Conservation (phyloP, 345 rosid genomes). For the Salix koriyanagi region DNA sequence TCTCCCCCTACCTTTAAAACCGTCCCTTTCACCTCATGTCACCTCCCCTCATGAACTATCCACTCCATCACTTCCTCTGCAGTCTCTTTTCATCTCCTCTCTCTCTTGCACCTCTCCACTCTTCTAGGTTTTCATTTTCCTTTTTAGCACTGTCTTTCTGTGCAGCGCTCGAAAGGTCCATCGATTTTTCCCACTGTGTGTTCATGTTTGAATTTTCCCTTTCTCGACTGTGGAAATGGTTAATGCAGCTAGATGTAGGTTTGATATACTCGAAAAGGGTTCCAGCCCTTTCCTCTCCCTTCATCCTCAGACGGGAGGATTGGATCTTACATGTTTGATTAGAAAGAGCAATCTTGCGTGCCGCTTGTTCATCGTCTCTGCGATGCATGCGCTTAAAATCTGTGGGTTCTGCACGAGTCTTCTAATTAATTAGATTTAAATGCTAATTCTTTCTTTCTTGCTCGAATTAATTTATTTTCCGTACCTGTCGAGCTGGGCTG, state of each 20-base stretch:
- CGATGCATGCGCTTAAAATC: too few species aligned
- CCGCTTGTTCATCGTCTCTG: too few species aligned
- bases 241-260: background rate
- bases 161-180: background rate
- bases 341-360: too few species aligned
- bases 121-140: background rate
- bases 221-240: background rate
- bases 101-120: background rate
- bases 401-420: too few species aligned
- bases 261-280: background rate
- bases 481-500: too few species aligned
- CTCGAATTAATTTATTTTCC: too few species aligned
- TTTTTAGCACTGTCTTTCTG: background rate
- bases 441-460: too few species aligned
- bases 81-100: background rate
- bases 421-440: too few species aligned
- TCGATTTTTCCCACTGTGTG: background rate
- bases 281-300: too few species aligned
- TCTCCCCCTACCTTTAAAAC: slow-evolving; percentile 25
- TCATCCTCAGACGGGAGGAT: too few species aligned
- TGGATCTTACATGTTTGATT: too few species aligned
- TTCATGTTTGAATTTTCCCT: background rate
- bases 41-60: background rate
- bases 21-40: slow-evolving; percentile 9
- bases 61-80: background rate